Conservation (phyloP, 2,329 filamentous ascomycete genomes). For the Pseudocercospora fijiensis region DNA sequence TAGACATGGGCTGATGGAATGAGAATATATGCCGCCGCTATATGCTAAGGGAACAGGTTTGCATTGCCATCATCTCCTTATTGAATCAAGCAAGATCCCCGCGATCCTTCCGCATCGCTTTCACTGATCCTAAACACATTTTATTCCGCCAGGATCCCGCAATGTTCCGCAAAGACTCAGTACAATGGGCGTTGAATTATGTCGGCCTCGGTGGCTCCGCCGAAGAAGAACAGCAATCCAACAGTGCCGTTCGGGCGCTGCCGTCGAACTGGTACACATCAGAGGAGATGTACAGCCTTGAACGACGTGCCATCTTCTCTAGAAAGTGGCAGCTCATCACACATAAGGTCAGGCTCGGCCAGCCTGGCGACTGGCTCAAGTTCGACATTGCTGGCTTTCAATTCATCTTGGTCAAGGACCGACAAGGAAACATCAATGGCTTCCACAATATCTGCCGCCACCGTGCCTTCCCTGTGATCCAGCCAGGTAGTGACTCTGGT, state of each 20-base stretch:
- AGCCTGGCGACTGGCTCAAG: constrained; percentile 43
- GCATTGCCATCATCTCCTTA: background rate
- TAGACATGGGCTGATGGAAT: constrained; percentile 5
- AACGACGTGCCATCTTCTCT: constrained; percentile 48
- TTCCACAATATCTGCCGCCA: constrained; percentile 66
- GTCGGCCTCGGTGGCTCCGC: constrained; percentile 40
- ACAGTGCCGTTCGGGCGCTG: constrained; percentile 40
- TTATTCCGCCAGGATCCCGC: constrained; percentile 8
- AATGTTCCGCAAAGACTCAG: constrained; percentile 16
- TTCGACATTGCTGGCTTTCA: constrained; percentile 58
- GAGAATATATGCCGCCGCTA: constrained; percentile 17
- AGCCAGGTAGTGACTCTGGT: constrained; percentile 47
- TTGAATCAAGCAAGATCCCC: constrained; percentile 1
- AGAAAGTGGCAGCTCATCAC: constrained; percentile 40
- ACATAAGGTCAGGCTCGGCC: constrained; percentile 32
- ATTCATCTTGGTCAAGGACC: constrained; percentile 55
- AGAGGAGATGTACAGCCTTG: constrained; percentile 47
- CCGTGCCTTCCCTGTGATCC: constrained; percentile 60
- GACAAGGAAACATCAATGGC: constrained; percentile 54
- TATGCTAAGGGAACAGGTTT: constrained; percentile 1
- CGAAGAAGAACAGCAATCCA: constrained; percentile 25
- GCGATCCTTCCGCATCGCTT: background rate
- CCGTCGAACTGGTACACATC: constrained; percentile 49
- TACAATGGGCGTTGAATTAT: constrained; percentile 30
- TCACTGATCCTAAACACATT: constrained; percentile 6